Conservation (phyloP, 306 rosid genomes). For the Corylus avellana region DNA sequence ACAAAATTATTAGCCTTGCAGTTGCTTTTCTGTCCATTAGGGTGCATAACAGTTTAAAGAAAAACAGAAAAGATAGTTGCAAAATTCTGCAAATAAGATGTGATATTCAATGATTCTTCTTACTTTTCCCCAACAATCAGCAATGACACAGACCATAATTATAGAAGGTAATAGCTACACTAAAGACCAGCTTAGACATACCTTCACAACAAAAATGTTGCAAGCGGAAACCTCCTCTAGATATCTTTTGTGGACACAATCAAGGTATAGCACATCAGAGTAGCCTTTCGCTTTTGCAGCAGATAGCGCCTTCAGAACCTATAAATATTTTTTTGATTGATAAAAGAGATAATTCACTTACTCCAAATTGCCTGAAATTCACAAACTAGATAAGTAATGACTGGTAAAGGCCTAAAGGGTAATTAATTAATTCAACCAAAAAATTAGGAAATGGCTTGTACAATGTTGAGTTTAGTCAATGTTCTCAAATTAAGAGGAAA, state of each 20-base stretch:
- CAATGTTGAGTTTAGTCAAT: background rate
- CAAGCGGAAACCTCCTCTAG: slow-evolving; percentile 98
- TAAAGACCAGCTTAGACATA: slow-evolving; percentile 34
- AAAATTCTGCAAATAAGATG: background rate
- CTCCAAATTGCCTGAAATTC: background rate
- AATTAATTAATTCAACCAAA: background rate
- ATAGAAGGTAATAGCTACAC: background rate
- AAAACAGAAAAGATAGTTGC: background rate
- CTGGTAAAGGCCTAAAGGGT: background rate
- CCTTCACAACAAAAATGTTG: slow-evolving; percentile 98
- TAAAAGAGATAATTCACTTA: background rate
- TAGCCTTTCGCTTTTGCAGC: slow-evolving; percentile 90
- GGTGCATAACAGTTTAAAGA: background rate
- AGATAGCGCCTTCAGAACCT: slow-evolving; percentile 95
- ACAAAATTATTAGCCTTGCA: background rate
- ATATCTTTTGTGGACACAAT: slow-evolving; percentile 84
- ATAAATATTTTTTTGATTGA: slow-evolving; percentile 9
- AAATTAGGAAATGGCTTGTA: background rate
- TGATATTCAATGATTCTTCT: background rate
- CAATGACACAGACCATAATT: background rate
- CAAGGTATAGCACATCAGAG: slow-evolving; percentile 93
- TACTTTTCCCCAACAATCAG: background rate
- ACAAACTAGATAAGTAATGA: background rate
- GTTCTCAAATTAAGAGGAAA: background rate
- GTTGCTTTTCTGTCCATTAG: slow-evolving; percentile 3